Evolutionary conservation across 305 asterid species (phyloP).

Genomic region (Petunia hybrid): DNA sequence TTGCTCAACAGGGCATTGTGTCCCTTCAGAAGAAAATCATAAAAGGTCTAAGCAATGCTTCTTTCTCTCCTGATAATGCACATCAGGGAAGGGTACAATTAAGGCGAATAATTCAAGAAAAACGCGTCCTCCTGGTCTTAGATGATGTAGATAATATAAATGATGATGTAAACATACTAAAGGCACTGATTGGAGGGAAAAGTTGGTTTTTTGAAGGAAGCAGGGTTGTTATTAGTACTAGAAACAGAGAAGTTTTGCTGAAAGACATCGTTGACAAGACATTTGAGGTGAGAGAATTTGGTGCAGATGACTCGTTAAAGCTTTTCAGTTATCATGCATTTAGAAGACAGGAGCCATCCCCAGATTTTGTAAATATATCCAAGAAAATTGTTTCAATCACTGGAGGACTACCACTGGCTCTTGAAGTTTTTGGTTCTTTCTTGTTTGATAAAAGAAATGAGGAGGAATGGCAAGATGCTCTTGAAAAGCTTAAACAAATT

Average conservation of each 20-base stretch:
- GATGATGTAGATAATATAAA: conserved; percentile 45
- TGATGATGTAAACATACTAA: conserved; percentile 35
- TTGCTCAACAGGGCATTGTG: conserved; percentile 29
- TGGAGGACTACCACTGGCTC: conserved; percentile 48
- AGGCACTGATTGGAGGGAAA: conserved; percentile 31
- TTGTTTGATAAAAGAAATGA: conserved; percentile 40
- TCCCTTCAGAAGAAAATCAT: conserved; percentile 41
- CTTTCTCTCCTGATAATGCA: conserved; percentile 28
- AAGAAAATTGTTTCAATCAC: conserved; percentile 38
- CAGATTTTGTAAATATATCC: conserved; percentile 34
- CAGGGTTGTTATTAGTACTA: conserved; percentile 42
- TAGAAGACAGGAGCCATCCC: conserved; percentile 39
- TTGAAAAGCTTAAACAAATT: conserved; percentile 41
- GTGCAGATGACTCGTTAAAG: conserved; percentile 37
- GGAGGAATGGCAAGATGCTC: conserved; percentile 43
- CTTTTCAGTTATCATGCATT: conserved; percentile 46
- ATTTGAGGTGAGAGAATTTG: conserved; percentile 35
- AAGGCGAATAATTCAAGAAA: conserved; percentile 21
- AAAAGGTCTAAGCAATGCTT: conserved; percentile 23
- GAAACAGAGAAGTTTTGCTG: conserved; percentile 38
- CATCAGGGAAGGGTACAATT: conserved; percentile 21
- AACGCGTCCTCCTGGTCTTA: conserved; percentile 42
- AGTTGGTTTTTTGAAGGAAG: conserved; percentile 47
- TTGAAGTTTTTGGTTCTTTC: conserved; percentile 48
- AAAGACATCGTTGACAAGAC: conserved; percentile 26